Percentiles rank a stretch among this genome's conserved stretches.
Evolutionary conservation across 441 rosid species (phyloP).

Genomic region (Manihot esculenta): DNA sequence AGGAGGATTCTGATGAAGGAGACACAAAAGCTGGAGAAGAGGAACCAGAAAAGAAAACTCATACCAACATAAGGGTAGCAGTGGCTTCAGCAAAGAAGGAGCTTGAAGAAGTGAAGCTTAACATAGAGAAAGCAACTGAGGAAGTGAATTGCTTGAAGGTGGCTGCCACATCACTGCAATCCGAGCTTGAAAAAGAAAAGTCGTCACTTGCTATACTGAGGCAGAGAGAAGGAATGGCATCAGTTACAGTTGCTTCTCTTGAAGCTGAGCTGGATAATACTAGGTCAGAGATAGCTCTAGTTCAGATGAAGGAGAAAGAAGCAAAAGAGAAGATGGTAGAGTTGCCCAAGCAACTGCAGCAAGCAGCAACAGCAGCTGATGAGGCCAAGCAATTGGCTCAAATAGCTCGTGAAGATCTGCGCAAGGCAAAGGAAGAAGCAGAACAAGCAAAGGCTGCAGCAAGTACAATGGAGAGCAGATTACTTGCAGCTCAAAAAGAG

Average conservation of each 20-base stretch:
- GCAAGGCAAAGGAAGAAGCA: conserved; percentile 71
- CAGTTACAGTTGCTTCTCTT: conserved; percentile 71
- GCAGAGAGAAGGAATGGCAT: conserved; percentile 93
- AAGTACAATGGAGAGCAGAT: conserved; percentile 70
- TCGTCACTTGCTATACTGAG: conserved; percentile 50
- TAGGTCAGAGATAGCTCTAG: conserved; percentile 53
- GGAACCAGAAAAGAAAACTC: conserved; percentile 42
- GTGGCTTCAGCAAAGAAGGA: conserved; percentile 78
- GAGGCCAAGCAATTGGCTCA: conserved; percentile 66
- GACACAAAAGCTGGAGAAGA: conserved; percentile 25
- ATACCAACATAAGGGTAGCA: conserved; percentile 51
- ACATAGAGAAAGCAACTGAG: conserved; percentile 68
- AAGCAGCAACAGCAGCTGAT: conserved; percentile 79
- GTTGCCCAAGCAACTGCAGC: conserved; percentile 76
- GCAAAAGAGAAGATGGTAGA: conserved; percentile 60
- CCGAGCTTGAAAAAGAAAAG: conserved; percentile 73
- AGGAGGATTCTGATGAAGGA: conserved; percentile 41
- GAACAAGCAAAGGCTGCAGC: conserved; percentile 85
- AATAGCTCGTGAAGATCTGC: conserved; percentile 69
- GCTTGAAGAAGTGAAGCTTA: conserved; percentile 70
- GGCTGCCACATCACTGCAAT: conserved; percentile 58
- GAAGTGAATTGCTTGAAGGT: conserved; percentile 73
- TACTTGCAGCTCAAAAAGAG: conserved; percentile 82
- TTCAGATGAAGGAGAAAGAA: conserved; percentile 78
- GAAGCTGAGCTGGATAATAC: conserved; percentile 73